Percentiles rank a stretch among this genome's conserved stretches.
Conservation (phyloP, 306 rosid genomes). For the Spatholobus suberectus region DNA sequence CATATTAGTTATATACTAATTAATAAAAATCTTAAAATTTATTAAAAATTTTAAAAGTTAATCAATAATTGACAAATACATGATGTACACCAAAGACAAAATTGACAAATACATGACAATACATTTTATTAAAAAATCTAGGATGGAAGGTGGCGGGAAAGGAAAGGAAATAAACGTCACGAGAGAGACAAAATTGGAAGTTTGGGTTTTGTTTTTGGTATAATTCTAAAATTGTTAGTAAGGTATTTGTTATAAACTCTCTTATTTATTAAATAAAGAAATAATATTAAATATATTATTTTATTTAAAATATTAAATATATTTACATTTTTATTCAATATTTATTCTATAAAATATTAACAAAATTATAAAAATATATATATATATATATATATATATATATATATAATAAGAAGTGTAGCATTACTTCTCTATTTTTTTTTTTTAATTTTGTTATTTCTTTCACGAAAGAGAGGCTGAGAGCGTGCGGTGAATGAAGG, state of each 20-base stretch:
- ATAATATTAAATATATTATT: not conserved
- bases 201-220: not conserved
- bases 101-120: too few species aligned
- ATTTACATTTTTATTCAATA: not conserved
- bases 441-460: not conserved
- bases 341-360: not conserved
- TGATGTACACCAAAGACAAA: too few species aligned
- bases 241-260: not conserved
- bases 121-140: too few species aligned
- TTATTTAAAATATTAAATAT: not conserved
- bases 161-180: not conserved
- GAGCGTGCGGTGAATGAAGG: constrained; percentile 12
- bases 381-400: too few species aligned
- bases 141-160: not conserved
- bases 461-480: not conserved
- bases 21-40: too few species aligned
- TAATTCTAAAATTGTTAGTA: not conserved
- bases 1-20: not conserved
- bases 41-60: not conserved
- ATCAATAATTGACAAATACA: not conserved
- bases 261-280: not conserved
- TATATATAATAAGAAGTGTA: not conserved
- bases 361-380: not conserved
- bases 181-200: constrained; percentile 19
- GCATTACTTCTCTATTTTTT: not conserved